Evolutionary conservation across 108 stramenopile genomes (phyloP).

Genomic region (Cyclotella kingstonii): DNA sequence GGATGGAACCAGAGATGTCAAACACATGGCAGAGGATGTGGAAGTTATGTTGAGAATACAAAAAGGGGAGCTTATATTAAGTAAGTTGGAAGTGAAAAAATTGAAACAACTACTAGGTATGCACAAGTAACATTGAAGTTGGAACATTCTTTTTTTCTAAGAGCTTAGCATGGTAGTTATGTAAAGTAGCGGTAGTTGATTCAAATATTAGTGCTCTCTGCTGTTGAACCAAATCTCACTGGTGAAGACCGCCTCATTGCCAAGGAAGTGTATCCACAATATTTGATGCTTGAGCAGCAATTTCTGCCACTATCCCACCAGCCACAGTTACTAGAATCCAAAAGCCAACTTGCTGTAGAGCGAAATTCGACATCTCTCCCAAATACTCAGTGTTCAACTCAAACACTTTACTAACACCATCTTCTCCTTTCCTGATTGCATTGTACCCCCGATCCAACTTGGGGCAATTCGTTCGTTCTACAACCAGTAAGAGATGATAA

Average conservation of each 20-base stretch:
- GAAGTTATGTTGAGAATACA: slow-evolving; percentile 74
- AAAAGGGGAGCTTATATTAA: slow-evolving; percentile 56
- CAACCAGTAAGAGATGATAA: slow-evolving; percentile 56
- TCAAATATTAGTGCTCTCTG: too few relatives aligned
- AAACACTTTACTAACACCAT: slow-evolving; percentile 19
- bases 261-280: slow-evolving; percentile 30
- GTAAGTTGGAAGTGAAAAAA: slow-evolving; percentile 9
- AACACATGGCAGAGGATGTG: slow-evolving; percentile 86
- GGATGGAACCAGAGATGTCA: slow-evolving; percentile 63
- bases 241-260: slow-evolving; percentile 1
- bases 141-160: not conserved
- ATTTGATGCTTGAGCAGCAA: slow-evolving; percentile 44
- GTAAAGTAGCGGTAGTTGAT: not conserved
- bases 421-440: slow-evolving; percentile 27
- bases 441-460: slow-evolving; percentile 60
- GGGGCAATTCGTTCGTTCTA: slow-evolving; percentile 68
- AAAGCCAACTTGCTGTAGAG: slow-evolving; percentile 49
- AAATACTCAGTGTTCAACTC: not conserved
- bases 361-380: not conserved
- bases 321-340: slow-evolving; percentile 40
- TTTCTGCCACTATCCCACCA: slow-evolving; percentile 48
- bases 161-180: too few relatives aligned
- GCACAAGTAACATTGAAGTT: not conserved
- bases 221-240: too few relatives aligned
- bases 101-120: slow-evolving; percentile 29